Evolutionary conservation across 2,329 filamentous ascomycete genomes (phyloP), one percentile per base, ranked within the genome.

Genomic region (Rhynchosporium graminicola): DNA sequence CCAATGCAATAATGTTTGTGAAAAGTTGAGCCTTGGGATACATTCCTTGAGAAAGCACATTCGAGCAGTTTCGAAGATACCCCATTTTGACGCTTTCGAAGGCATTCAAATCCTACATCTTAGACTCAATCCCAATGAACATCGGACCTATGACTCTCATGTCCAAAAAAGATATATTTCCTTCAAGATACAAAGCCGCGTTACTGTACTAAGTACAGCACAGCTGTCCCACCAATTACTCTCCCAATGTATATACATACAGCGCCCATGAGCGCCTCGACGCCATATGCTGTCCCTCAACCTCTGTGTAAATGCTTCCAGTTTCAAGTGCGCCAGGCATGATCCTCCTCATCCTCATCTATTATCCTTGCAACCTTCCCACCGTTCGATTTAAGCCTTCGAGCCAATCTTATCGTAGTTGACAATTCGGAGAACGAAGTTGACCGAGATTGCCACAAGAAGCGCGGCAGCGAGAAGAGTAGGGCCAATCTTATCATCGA

Each of bases 401-500:
- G 10, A 48, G 33, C 59, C 59, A 61, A 62, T 60, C 55, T 54
- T 60, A 40, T 55, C 54, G 50, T 36, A 60, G 42, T 59, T 63
- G 28, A 63, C 61, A 69, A 92, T 87, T 68, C 92, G 84, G 74
- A 99, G 80, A 43, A 96, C 88, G 76, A 99, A 98, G 80, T 99
- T 99, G 73, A 97, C 91, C 59, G 97, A 81, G n/a, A 99, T 91
- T 13, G 94, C 95, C 54, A 91, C 82, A 71, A 97, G 79, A 68
- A 99, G 80, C 59, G 94, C 90, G 71, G 97, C 83, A 55, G 94
- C 91, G 76, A 99, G 78, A 57, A 98, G 85, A 0, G 93, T 97
- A 4, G 95, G 95, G 7, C 95, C 95, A 72, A 97, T 93, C 47
- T 93, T 86, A 80, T 99, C 95, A 76, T 99, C 95, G 75, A 99